A percentile compares a stretch with the other conserved stretches of the same genome.
Evolutionary conservation across 768 basidiomycete species (phyloP).

Genomic region (Epithele typhae): DNA sequence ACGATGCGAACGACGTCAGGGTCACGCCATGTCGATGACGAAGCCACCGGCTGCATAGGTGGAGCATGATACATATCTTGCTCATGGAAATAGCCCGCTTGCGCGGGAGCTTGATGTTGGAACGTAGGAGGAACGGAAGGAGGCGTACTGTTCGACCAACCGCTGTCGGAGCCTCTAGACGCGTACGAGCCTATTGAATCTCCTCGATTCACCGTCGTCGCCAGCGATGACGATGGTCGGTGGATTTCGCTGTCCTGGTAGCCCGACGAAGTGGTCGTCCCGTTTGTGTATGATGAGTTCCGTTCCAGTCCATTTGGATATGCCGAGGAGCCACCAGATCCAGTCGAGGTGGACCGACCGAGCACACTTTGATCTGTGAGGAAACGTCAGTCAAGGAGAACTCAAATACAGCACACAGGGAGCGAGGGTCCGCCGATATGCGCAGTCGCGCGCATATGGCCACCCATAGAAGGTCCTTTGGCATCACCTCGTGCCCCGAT

Average conservation of each 20-base stretch:
- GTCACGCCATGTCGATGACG: constrained; percentile 20
- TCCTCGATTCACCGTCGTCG: constrained; percentile 26
- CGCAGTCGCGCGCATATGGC: too few relatives aligned
- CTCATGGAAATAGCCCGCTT: constrained; percentile 12
- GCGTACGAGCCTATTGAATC: constrained; percentile 23
- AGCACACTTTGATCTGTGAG: constrained; percentile 9
- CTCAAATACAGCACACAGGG: too few relatives aligned
- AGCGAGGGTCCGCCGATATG: too few relatives aligned
- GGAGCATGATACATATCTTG: constrained; percentile 31
- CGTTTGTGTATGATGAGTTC: constrained; percentile 14
- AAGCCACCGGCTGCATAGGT: constrained; percentile 18
- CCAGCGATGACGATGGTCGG: constrained; percentile 14
- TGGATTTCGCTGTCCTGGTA: constrained; percentile 10
- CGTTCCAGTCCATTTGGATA: constrained; percentile 17
- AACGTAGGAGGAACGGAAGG: constrained; percentile 14
- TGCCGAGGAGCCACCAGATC: constrained; percentile 12
- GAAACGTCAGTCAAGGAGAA: too few relatives aligned
- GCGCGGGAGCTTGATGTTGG: constrained; percentile 8
- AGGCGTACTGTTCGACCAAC: constrained; percentile 12
- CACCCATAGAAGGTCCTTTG: too few relatives aligned
- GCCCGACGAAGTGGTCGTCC: constrained; percentile 16
- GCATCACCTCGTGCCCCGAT: too few relatives aligned
- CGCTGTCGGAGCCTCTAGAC: constrained; percentile 20
- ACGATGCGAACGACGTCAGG: constrained; percentile 25
- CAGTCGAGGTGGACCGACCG: constrained; percentile 12